These are phyloP conservation scores for Actinidia polygama DNA, from an alignment of 179 eudicot genomes.

Conservation along the genomic window DNA sequence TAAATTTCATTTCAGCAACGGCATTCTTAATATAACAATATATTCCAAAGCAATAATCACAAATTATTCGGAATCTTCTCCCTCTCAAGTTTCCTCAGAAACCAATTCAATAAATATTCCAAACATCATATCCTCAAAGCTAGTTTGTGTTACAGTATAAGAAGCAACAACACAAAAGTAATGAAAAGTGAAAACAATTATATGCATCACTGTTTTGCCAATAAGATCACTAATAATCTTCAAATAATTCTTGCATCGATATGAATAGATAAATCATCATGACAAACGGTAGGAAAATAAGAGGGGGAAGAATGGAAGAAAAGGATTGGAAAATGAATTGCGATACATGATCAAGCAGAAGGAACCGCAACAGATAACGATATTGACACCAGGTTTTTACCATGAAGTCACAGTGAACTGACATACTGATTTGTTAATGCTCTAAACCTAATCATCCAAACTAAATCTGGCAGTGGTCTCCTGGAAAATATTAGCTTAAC, in stretches of 20 bases:
- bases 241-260: neutral
- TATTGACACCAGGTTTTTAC: neutral
- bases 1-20: neutral
- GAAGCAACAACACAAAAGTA: neutral
- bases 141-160: neutral
- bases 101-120: neutral
- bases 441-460: slow-evolving; percentile 11
- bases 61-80: neutral
- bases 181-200: neutral
- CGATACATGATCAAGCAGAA: neutral
- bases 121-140: neutral
- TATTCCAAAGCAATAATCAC: neutral
- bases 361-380: neutral
- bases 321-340: neutral
- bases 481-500: neutral
- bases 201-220: neutral
- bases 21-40: neutral
- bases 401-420: neutral
- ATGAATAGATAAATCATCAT: neutral
- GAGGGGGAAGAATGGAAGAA: neutral
- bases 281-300: neutral
- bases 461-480: slow-evolving; percentile 1
- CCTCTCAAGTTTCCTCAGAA: neutral
- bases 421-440: neutral
- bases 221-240: slow-evolving; percentile 3